Base-by-base conservation (phyloP, 2,329 filamentous ascomycete species). In the Ophiosphaerella korrae region DNA sequence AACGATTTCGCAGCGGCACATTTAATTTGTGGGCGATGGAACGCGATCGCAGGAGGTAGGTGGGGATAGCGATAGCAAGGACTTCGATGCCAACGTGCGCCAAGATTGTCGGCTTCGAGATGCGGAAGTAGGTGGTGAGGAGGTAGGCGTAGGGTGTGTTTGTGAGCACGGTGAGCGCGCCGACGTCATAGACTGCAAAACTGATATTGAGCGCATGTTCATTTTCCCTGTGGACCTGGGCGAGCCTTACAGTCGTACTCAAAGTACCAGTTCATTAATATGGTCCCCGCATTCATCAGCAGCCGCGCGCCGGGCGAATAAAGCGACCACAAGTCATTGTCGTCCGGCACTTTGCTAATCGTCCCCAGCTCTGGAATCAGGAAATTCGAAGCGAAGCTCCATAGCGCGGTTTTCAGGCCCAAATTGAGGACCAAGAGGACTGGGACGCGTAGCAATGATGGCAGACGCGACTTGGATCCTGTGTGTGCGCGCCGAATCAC, bases 71-170 rank as follows among this genome's bases (percentile, higher is more conserved):
- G 36, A 85, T 84, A 2, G 89, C 84, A 52, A 87, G 63, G 45
- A 89, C 77, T 63, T 92, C 88, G 63, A 93, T 88, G 31, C 76
- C 71, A 43, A 91, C 81, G 32, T 84, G 84, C 34, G 82, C 77
- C 26, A 85, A 65, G 16, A 87, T 80, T 0, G 88, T 87, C 45
- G 78, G 73, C 23, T 83, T 77, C 23, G 83, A 82, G 60, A 95
- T 81, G 32, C 80, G 75, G 81, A 95, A 96, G 78, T 95, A 96
- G 45, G 85, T 85, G 26, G 81, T 80, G 24, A 96, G 80, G 37
- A 97, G 85, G 68, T 89, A 89, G 55, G 88, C 84, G 63, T 85
- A 84, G 37, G 92, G 93, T 16, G 88, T 83, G 74, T 91, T 86
- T 48, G 88, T 87, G 36, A 97, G 78, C 53, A 90, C 61, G 4